Evolutionary conservation across 2,329 filamentous ascomycete species (phyloP).

Genomic region (Cercospora sp.): DNA sequence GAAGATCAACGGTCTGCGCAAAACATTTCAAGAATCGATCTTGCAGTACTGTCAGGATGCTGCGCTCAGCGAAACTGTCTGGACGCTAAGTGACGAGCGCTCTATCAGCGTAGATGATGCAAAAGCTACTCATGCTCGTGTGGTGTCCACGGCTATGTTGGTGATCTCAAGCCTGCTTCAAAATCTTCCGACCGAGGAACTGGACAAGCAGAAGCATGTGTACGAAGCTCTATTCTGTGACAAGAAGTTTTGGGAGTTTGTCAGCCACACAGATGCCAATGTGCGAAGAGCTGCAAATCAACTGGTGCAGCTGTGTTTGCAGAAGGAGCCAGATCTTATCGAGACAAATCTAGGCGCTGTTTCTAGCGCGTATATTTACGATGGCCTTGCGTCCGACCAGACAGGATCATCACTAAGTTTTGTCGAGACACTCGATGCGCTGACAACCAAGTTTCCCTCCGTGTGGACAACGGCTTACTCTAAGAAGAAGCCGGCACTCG

Average conservation of each 20-base stretch:
- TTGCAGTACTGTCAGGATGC: constrained; percentile 80
- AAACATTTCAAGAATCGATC: constrained; percentile 76
- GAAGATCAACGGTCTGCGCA: constrained; percentile 76
- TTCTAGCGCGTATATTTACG: constrained; percentile 69
- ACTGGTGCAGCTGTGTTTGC: constrained; percentile 54
- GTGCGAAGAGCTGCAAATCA: constrained; percentile 61
- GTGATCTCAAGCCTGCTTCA: constrained; percentile 57
- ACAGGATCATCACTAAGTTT: constrained; percentile 72
- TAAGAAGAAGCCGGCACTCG: constrained; percentile 58
- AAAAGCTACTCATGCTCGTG: constrained; percentile 79
- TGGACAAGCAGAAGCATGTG: constrained; percentile 60
- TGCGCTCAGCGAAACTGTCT: constrained; percentile 71
- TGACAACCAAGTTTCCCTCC: constrained; percentile 66
- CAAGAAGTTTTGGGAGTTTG: constrained; percentile 62
- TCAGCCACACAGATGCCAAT: constrained; percentile 57
- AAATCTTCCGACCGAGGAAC: constrained; percentile 50
- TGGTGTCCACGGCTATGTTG: constrained; percentile 62
- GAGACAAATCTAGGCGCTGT: constrained; percentile 54
- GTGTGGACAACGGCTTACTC: constrained; percentile 71
- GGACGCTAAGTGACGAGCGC: constrained; percentile 85
- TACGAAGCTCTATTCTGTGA: constrained; percentile 69
- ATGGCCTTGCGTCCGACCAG: constrained; percentile 72
- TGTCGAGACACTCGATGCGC: constrained; percentile 62
- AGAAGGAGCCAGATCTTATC: constrained; percentile 47
- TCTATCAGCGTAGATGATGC: constrained; percentile 82